phyloP scores from a whole-genome alignment of 2,329 filamentous ascomycete genomes.

The Hypoxylon sp. region DNA sequence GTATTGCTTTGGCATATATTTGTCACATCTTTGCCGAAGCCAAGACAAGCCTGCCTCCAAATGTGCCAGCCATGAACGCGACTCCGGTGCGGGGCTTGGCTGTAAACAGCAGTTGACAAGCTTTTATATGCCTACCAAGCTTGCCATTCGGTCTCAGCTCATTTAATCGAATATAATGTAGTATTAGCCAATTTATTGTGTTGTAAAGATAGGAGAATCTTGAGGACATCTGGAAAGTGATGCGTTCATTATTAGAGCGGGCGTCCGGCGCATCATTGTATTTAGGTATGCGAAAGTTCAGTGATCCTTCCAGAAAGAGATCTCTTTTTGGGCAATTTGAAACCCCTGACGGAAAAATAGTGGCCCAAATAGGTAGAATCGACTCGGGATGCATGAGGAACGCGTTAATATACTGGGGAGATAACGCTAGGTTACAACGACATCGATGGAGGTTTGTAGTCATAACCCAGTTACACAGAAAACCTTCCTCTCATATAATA shows the following conservation, averaged over 20 bases:
- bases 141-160: conserved; percentile 13
- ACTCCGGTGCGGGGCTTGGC: conserved; percentile 45
- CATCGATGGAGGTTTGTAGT: too few species aligned
- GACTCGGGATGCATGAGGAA: not conserved
- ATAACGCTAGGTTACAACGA: too few species aligned
- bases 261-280: conserved; percentile 9
- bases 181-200: conserved; percentile 31
- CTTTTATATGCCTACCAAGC: conserved; percentile 15
- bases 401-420: not conserved
- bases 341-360: not conserved
- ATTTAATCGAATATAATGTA: conserved; percentile 40
- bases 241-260: conserved; percentile 3
- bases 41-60: conserved; percentile 35
- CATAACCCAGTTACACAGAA: too few species aligned
- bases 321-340: conserved; percentile 2
- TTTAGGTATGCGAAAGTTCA: conserved; percentile 21
- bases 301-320: conserved; percentile 2
- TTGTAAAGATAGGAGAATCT: conserved; percentile 2
- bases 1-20: conserved; percentile 18
- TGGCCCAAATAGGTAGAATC: not conserved
- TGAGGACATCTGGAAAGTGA: not conserved
- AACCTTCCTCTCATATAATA: too few species aligned
- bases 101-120: conserved; percentile 39
- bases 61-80: conserved; percentile 33
- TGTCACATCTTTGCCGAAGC: conserved; percentile 39